Conservation (phyloP, 306 rosid genomes). For the Lathyrus aphaca region DNA sequence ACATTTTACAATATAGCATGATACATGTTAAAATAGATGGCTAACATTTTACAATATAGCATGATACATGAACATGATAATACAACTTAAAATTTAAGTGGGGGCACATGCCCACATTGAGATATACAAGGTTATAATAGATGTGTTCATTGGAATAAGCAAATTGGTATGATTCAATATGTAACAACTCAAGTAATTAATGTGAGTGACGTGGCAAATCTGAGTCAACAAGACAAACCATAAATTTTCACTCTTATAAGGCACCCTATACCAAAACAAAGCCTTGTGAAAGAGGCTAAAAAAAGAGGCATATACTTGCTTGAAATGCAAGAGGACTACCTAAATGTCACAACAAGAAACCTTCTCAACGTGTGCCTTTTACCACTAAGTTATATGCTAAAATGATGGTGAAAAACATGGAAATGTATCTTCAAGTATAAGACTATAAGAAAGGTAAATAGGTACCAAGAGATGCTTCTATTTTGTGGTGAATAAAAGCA, state of each 20-base stretch:
- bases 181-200: neutral
- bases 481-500: constrained; percentile 46
- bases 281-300: constrained; percentile 50
- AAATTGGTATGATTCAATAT: too few relatives aligned
- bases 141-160: too few relatives aligned
- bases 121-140: too few relatives aligned
- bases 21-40: too few relatives aligned
- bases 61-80: too few relatives aligned
- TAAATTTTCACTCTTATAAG: constrained; percentile 63
- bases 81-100: too few relatives aligned
- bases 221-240: constrained; percentile 42
- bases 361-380: constrained; percentile 36
- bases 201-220: constrained; percentile 32
- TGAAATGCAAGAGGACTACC: constrained; percentile 54
- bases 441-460: constrained; percentile 21
- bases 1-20: too few relatives aligned
- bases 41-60: too few relatives aligned
- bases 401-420: constrained; percentile 33
- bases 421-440: constrained; percentile 39
- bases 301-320: constrained; percentile 45
- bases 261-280: constrained; percentile 61
- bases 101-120: too few relatives aligned
- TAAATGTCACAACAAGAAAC: constrained; percentile 44
- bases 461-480: constrained; percentile 34
- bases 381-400: constrained; percentile 33